Base-by-base conservation (phyloP, 441 rosid genomes). In the Euphorbia schlechtendalii region DNA sequence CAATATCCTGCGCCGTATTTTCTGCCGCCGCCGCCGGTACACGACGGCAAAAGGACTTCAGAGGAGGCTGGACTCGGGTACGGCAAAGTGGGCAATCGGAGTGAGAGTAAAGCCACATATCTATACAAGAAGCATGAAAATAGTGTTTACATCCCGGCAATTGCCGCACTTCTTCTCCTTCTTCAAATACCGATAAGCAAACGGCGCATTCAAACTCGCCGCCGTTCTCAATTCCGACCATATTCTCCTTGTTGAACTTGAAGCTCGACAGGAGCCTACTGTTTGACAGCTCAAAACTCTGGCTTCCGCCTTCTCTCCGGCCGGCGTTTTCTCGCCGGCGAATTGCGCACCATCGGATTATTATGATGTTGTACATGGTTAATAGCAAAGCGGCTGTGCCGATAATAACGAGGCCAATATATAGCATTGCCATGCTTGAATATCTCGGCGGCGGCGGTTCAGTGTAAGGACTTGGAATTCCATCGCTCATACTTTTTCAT, bases 81-180 rank as follows among this genome's bases (percentile, higher is more conserved):
- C 98, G 90, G 55, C 98, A 92, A 28, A 92, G 88, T 24, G 98
- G 98, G 67, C 97, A 92, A 0, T 94, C 88, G 45, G 89, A 81
- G 69, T 92, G 96, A 46, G 96, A 83, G 52, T 83, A 88, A 69
- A 92, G 86, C 98, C 98, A 92, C 98, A 90, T 88, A 70, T 92
- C 97, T 3, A 90, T 88, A 24, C 98, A 92, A 0, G 79, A 94
- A 17, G 80, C 71, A 41, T 92, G 98, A 60, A 92, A 92, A 18
- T 82, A 78, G 32, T 92, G 98, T 13, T 81, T 84, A 56, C 98
- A 92, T 9, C 80, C 83, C 41, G 98, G 96, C 59, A 92, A 71
- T 17, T 74, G 65, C 80, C 94, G 91, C 58, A 90, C 98, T 77
- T 75, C 63, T 22, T 92, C 97, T 25, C 68, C 66, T 27, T 85